These are phyloP conservation scores for Corrigiola litoralis DNA, from an alignment of 179 eudicot species.

Conservation along the genomic window DNA sequence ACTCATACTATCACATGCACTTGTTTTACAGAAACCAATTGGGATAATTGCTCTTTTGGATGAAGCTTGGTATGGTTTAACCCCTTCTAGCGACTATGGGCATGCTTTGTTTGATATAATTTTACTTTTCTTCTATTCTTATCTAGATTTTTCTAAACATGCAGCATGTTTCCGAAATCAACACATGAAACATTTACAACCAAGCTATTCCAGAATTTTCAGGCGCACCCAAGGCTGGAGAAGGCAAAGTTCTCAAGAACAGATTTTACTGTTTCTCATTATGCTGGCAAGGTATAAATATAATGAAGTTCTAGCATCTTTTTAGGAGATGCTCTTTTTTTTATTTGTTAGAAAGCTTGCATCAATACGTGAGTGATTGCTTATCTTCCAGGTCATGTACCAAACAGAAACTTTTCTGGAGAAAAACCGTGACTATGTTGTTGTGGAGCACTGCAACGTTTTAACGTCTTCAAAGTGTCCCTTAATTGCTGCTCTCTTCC, in stretches of 20 bases:
- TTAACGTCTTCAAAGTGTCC: constrained; percentile 77
- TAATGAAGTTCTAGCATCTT: not conserved
- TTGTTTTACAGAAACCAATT: constrained; percentile 79
- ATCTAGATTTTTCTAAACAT: constrained; percentile 13
- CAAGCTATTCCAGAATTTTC: constrained; percentile 81
- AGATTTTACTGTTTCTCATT: constrained; percentile 85
- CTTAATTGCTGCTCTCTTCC: constrained; percentile 76
- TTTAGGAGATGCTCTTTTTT: not conserved
- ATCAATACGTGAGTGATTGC: not conserved
- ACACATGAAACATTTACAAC: constrained; percentile 86
- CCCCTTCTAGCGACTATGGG: constrained; percentile 18
- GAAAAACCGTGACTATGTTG: constrained; percentile 97
- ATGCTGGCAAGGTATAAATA: constrained; percentile 99
- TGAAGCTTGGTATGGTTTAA: constrained; percentile 77
- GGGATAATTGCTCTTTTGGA: constrained; percentile 90
- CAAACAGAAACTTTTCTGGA: constrained; percentile 82
- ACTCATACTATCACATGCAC: not conserved
- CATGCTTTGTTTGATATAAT: constrained; percentile 3
- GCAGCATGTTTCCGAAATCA: constrained; percentile 96
- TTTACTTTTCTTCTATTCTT: constrained; percentile 11
- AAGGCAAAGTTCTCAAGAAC: constrained; percentile 92
- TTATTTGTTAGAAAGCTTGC: not conserved
- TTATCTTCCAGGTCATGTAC: constrained; percentile 58
- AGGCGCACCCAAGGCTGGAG: constrained; percentile 76
- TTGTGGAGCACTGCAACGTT: constrained; percentile 83